Base-by-base conservation (phyloP, 306 rosid genomes). In the Citrullus amarus region DNA sequence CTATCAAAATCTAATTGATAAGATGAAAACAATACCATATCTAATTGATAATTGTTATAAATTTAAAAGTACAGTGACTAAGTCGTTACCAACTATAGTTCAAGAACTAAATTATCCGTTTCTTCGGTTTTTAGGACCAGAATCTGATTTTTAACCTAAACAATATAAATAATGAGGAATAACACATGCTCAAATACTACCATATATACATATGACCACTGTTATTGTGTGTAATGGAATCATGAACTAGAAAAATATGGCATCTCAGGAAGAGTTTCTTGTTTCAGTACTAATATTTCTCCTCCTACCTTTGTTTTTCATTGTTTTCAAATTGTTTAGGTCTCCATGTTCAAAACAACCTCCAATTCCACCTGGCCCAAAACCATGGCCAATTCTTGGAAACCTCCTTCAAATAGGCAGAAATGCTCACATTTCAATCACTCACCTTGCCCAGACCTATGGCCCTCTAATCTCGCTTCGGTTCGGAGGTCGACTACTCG, bases 381-480 rank as follows among this genome's bases (percentile, higher is more conserved):
- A 70, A 53, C 56, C 76, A 70, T 70, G 76, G 76, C 76, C 76
- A 15, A 44, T 70, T 22, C 16, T 70, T 20, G 76, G 76, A 25
- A 70, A 74, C 43, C 59, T 74, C 14, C 56, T 74, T 58, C 78
- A 74, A 3, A 28, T 74, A 0, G 78, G 44, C 13, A 10, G 53
- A 34, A 53, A 74, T 7, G 38, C 44, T 74, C 78, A 50, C 18
- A 6, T 53, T 25, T 6, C 78, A 15, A 36, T 74, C 2, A 38
- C 78, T 4, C n/a, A 17, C 15, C 48, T 74, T 25, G 32, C 79
- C 36, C 6, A 58, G 58, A 25, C 18, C 17, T 44, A 56, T 20
- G 79, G 79, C 18, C 79, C 79, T 56, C 79, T 57, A 7, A 76
- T 76, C 22, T 76, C 79, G 9, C 38, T 54, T 6, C 18, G 68